phyloP scores from a whole-genome alignment of 2,329 filamentous ascomycete genomes.

The Reticulascus tulasneorum region DNA sequence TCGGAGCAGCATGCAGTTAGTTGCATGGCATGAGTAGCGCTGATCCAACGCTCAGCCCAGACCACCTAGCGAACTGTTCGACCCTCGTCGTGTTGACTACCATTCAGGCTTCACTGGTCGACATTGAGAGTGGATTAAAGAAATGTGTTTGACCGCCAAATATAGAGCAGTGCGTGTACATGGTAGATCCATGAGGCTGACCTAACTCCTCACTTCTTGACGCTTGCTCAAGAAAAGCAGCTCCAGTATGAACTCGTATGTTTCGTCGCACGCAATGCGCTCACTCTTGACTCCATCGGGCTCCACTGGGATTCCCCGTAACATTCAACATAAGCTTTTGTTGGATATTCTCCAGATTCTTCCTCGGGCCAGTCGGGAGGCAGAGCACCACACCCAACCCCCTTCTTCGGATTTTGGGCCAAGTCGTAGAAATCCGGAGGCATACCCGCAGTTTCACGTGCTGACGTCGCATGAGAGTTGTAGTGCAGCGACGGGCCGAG shows the following conservation, averaged over 20 bases:
- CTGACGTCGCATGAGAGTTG: conserved; percentile 30
- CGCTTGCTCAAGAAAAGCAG: conserved; percentile 21
- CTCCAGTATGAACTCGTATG: conserved; percentile 30
- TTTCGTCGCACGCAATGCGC: conserved; percentile 40
- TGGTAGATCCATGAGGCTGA: no score
- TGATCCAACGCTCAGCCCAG: no score
- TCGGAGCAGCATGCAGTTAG: no score
- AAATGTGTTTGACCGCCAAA: no score
- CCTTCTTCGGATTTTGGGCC: conserved; percentile 33
- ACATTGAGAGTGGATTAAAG: no score
- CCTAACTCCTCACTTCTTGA: background rate
- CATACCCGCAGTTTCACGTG: conserved; percentile 36
- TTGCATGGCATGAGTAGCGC: no score
- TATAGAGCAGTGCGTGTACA: no score
- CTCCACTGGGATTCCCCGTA: conserved; percentile 38
- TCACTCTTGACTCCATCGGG: conserved; percentile 43
- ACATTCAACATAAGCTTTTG: conserved; percentile 43
- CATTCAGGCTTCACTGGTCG: no score
- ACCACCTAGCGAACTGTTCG: no score
- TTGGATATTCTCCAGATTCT: conserved; percentile 27
- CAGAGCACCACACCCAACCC: conserved; percentile 13
- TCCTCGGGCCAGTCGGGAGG: conserved; percentile 40
- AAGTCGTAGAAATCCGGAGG: conserved; percentile 36
- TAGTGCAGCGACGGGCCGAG: conserved; percentile 41
- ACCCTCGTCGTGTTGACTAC: no score